These are phyloP conservation scores for Brassica cretica DNA, from an alignment of 345 rosid genomes.

Conservation along the genomic window DNA sequence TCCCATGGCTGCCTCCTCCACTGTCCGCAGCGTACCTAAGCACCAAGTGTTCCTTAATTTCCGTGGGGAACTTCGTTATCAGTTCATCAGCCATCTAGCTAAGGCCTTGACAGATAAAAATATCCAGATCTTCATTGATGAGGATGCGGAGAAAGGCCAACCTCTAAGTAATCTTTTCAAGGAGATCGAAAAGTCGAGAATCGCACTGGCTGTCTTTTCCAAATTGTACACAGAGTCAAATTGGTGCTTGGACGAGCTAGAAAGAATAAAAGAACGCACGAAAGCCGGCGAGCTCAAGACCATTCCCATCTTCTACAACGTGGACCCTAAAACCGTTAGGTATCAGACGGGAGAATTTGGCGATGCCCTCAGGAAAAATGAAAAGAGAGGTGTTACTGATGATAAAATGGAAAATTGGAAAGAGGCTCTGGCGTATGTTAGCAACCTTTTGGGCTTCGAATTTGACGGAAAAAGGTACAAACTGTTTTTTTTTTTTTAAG, in stretches of 20 bases:
- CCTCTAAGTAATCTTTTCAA: neutral
- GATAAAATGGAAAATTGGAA: neutral
- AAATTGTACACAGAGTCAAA: slow-evolving; percentile 4
- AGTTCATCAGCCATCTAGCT: slow-evolving; percentile 7
- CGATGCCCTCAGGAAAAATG: neutral
- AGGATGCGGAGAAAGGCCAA: neutral
- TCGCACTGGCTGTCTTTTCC: slow-evolving; percentile 12
- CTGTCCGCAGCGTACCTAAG: neutral
- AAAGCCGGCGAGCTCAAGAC: neutral
- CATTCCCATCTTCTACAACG: slow-evolving; percentile 15
- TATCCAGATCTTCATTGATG: neutral
- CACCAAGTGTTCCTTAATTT: slow-evolving; percentile 28
- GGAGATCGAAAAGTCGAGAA: slow-evolving; percentile 8
- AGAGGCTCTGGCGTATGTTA: neutral
- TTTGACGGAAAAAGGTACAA: neutral
- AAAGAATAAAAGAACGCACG: neutral
- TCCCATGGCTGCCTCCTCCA: neutral
- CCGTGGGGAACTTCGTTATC: slow-evolving; percentile 5
- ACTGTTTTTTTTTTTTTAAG: neutral
- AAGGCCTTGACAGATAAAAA: neutral
- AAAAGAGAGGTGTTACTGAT: neutral
- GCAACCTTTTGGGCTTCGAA: neutral
- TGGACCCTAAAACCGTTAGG: neutral
- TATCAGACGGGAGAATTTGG: neutral
- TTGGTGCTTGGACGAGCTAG: slow-evolving; percentile 21